Evolutionary conservation across 2,329 filamentous ascomycete species (phyloP), one percentile per base, ranked within the genome.

Genomic region (Aspergillus transmontanensis): DNA sequence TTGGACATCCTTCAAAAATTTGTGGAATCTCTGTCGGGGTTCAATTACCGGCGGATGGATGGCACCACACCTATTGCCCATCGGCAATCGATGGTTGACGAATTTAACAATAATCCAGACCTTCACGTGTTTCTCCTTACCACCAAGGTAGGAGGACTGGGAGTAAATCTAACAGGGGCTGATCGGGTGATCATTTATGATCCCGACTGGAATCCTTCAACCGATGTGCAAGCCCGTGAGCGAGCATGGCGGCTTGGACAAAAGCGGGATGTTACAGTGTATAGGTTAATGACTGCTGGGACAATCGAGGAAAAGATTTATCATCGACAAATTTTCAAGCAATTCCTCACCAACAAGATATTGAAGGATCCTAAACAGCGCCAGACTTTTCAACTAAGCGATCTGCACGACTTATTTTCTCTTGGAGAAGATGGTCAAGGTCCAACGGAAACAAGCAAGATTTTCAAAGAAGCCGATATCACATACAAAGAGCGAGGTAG

Each of bases 301-400:
- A 99, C 96, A 0, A 99, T 99, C 28, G 95, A 99, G 75, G 95
- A 99, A 78, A 99, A 99, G 81, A 99, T 99, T 34, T 99, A 98
- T 67, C 94, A 99, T 77, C 90, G 96, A 19, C 95, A 99, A 74
- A 95, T 99, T 57, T 99, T 96, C 84, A 99, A 99, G 78, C 94
- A 98, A 71, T 97, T 98, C 74, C 84, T 99, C 65, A 95, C 93
- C 4, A 97, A 98, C 80, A 98, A 98, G 77, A 94, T 99, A 7
- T 79, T 99, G 57, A 94, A 91, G 70, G 94, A 99, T 71, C 93
- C 95, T 0, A 97, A 96, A 73, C 94, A 98, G 76, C 89, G 92
- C 26, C 92, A 95, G 68, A 93, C 90, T 0, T 97, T 98, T 76
- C 92, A 96, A 63, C 84, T 96, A 71, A 91, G 90, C 63, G 94